Evolutionary conservation across 768 basidiomycete genomes (phyloP), one percentile per base, ranked within the genome.

Genomic region (Tulasnella sp.): DNA sequence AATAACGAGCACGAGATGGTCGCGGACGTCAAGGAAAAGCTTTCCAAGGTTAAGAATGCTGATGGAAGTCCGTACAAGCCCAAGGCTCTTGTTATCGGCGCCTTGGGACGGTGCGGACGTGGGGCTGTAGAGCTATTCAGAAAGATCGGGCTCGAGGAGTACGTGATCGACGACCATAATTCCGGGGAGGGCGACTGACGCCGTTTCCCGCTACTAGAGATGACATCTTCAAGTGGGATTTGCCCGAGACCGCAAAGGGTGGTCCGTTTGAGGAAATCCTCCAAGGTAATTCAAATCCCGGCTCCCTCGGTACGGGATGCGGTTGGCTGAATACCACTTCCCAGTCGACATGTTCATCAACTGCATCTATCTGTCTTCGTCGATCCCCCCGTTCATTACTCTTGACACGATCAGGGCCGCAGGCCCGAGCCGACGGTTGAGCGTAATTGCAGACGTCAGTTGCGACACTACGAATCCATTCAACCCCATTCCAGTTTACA

Each of bases 391-490:
- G n/a, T 99, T 98, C 84, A 79, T 98, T 71, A 91, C 91, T 5
- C 83, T 85, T 37, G 89, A 92, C 61, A 89, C 90, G 78, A 92
- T 98, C 80, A 84, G 84, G n/a, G 87, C 87, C 29, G 93, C 93
- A 16, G 95, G 96, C 35, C 84, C 86, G 76, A 81, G 85, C 23
- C 88, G 98, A 79, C 87, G 88, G 77, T 85, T 99, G 79, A 87
- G 90, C 32, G 91, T 96, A 39, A 90, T 98, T 70, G 98, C 98
- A 35, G 98, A 99, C 81, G 98, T 99, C 81, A 97, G 95, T 83
- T 99, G 98, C 86, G 98, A 99, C 84, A 99, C 97, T 32, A 99
- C 96, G 75, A 99, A 99, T 84, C 96, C 98, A 20, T 92, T 92
- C 88, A 99, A 99, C 84, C 98, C 98, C 0, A 93, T 99, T 81